Conservation (phyloP, 225 moss, liverwort and hornwort genomes). For the Marchantia paleacea region DNA sequence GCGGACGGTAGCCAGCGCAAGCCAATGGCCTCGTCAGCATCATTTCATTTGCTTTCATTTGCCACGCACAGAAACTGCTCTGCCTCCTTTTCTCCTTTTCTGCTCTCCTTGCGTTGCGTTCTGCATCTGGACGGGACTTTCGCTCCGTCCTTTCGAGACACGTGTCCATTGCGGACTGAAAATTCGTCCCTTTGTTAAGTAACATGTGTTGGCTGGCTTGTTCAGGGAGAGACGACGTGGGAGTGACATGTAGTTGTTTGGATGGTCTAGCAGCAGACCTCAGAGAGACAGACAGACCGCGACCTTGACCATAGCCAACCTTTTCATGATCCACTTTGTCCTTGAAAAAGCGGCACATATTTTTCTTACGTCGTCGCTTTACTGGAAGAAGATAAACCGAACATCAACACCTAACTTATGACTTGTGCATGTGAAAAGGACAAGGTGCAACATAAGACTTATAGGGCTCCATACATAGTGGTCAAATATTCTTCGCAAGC, state of each 20-base stretch:
- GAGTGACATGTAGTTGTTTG: not conserved
- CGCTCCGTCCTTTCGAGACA: not conserved
- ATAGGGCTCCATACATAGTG: not conserved
- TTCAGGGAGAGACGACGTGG: not conserved
- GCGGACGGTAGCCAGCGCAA: not conserved
- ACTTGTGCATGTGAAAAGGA: not conserved
- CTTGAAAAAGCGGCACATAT: not conserved
- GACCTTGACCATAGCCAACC: not conserved
- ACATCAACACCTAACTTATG: not conserved
- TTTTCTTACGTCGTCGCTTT: not conserved
- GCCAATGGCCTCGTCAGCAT: constrained; percentile 7
- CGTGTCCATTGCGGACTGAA: not conserved
- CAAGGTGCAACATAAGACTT: too few relatives aligned
- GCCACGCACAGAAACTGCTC: not conserved
- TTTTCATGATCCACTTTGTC: not conserved
- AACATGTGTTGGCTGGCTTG: not conserved
- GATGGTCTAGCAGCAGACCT: not conserved
- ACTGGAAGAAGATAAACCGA: too few relatives aligned
- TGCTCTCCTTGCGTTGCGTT: not conserved
- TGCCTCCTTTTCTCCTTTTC: too few relatives aligned
- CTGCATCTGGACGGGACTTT: not conserved
- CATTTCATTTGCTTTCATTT: not conserved
- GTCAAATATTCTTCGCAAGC: not conserved
- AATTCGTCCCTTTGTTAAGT: not conserved
- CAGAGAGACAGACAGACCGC: not conserved